Evolutionary conservation across 2,329 filamentous ascomycete species (phyloP), one percentile per base, ranked within the genome.

Genomic region (Emmonsiellopsis sp.): DNA sequence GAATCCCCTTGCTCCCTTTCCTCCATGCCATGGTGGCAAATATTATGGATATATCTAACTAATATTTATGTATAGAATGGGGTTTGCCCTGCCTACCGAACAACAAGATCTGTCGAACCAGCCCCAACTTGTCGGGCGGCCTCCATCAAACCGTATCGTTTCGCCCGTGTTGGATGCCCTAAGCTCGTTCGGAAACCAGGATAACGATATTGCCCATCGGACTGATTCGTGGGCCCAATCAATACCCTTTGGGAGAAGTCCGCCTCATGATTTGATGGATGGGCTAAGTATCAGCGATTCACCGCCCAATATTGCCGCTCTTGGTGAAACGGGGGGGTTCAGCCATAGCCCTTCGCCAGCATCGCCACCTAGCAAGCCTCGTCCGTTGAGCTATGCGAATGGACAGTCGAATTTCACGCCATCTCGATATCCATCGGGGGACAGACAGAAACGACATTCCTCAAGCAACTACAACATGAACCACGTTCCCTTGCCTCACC

Each of bases 401-500:
- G 68, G 68, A 4, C 70, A 67, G 52, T 57, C 66, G 40, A 69
- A 63, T 55, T 68, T 67, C 52, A 64, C 66, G 42, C 56, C 67
- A 4, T 67, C 71, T 11, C 64, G 68, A 42, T 67, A 71, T 53
- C 65, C 62, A 48, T 71, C 70, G 7, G 54, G 60, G 13, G 71
- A 73, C 51, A 63, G 67, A 52, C 63, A 69, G 13, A 69, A 71
- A 55, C 70, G 70, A 34, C 61, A 69, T 51, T 72, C 70, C 20
- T 61, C 68, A 44, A 68, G 64, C 26, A 66, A 62, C 52, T 66
- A 69, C 7, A 65, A 67, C 58, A 63, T 64, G 54, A 65, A 65
- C 26, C 59, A 67, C 16, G 65, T 66, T 30, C 85, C 86, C 2
- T 78, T 85, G 8, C 86, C 87, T 3, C 87, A 91, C 65, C 81